Evolutionary conservation across 83 land plant genomes (phyloP), one percentile per base, ranked within the genome.

Genomic region (Picea mariana): DNA sequence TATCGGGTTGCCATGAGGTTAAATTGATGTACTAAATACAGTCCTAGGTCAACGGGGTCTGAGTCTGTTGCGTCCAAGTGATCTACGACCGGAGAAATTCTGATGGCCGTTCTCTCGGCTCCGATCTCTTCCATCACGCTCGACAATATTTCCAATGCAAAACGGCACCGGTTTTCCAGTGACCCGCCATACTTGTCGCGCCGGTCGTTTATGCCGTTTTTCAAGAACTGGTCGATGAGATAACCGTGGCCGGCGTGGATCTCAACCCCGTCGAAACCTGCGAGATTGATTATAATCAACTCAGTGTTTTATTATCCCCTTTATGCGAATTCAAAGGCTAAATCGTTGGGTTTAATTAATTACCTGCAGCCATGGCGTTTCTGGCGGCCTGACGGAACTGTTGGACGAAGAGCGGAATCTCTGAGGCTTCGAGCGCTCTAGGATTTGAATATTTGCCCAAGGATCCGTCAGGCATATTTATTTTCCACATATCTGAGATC

Each of bases 161-260:
- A 88, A 15, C 85, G 16, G 81, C 87, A 88, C 2, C 85, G 77
- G 58, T 88, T 88, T 31, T 85, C 87, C 18, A 85, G 38, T 2
- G 80, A 38, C 6, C 90, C 90, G 2, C 90, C 90, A 71, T 88
- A 85, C 20, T 80, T 9, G 62, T 83, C 90, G 1, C 34, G 68
- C 24, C 90, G 38, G 21, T 88, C 85, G 40, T 88, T 88, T 38
- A 85, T 63, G 20, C 60, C 26, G 75, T 85, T 85, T 60, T 88
- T 85, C 63, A 88, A n/a, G 52, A 88, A 85, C 68, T 88, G 90
- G 90, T 88, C 90, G 13, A 88, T 58, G 6, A 88, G 79, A 78
- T 88, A 85, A 6, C 90, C 90, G 49, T 88, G 81, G 7, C 83
- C 87, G 11, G 78, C 87, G 77, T 85, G 87, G 20, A 88, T 67